Conservation (phyloP, 139 green algal genomes). For the Chlamydomonas sp. region DNA sequence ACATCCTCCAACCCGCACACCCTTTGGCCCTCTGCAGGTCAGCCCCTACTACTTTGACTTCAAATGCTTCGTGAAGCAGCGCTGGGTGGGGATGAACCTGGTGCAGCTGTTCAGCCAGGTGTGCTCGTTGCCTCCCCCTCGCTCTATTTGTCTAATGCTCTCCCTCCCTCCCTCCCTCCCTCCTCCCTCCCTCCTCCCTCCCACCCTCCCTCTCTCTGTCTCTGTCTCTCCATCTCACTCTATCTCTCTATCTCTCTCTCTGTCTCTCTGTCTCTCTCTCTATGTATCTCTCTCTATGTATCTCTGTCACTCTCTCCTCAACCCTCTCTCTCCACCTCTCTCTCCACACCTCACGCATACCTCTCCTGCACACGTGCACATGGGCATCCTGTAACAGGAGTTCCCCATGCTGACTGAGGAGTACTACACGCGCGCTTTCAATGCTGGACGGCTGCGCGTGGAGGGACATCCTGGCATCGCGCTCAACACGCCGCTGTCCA, state of each 20-base stretch:
- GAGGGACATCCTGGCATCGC: conserved; percentile 29
- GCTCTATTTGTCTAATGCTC: background rate
- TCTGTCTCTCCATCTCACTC: no score
- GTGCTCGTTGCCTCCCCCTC: background rate
- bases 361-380: background rate
- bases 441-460: conserved; percentile 50
- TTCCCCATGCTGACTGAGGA: conserved; percentile 47
- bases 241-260: no score
- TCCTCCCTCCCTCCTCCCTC: background rate
- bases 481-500: background rate
- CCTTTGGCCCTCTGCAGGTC: conserved; percentile 40
- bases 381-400: conserved; percentile 43
- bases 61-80: conserved; percentile 61
- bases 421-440: conserved; percentile 63
- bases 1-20: background rate
- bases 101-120: conserved; percentile 64
- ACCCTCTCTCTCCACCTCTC: no score
- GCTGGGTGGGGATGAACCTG: conserved; percentile 52
- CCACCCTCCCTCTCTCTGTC: background rate
- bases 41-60: conserved; percentile 83
- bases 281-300: no score
- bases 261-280: no score
- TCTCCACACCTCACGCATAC: no score
- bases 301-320: no score
- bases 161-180: background rate